Evolutionary conservation across 2,329 filamentous ascomycete species (phyloP).

Genomic region (Ophiosphaerella korrae): DNA sequence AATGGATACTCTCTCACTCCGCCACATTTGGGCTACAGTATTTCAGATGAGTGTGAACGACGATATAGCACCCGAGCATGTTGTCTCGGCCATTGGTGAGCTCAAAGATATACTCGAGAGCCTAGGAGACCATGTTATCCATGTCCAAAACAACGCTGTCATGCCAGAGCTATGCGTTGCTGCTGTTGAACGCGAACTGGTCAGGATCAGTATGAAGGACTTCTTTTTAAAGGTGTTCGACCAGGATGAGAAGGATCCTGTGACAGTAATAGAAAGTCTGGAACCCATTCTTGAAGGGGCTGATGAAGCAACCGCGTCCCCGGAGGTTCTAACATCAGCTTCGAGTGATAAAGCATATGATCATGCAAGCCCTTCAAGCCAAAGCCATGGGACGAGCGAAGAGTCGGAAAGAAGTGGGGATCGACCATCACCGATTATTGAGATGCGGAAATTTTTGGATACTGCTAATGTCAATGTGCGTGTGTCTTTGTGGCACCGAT

Average conservation of each 20-base stretch:
- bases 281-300: conserved; percentile 85
- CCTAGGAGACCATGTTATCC: conserved; percentile 58
- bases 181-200: conserved; percentile 89
- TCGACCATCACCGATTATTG: conserved; percentile 57
- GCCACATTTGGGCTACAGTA: conserved; percentile 70
- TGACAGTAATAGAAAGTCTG: conserved; percentile 85
- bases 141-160: conserved; percentile 80
- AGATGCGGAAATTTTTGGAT: conserved; percentile 84
- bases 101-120: conserved; percentile 60
- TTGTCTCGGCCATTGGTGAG: conserved; percentile 67
- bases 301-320: conserved; percentile 2
- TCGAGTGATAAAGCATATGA: conserved; percentile 12
- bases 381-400: conserved; percentile 7
- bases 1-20: conserved; percentile 56
- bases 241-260: conserved; percentile 77
- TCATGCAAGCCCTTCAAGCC: conserved; percentile 16
- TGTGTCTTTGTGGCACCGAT: conserved; percentile 84
- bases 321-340: conserved; percentile 7
- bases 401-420: conserved; percentile 4
- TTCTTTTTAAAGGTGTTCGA: conserved; percentile 93
- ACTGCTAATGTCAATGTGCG: conserved; percentile 81
- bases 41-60: conserved; percentile 64
- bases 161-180: conserved; percentile 84
- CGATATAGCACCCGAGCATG: conserved; percentile 62
- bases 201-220: conserved; percentile 91